phyloP scores from a whole-genome alignment of 2,329 filamentous ascomycete genomes.

The Clonostachys sp. region DNA sequence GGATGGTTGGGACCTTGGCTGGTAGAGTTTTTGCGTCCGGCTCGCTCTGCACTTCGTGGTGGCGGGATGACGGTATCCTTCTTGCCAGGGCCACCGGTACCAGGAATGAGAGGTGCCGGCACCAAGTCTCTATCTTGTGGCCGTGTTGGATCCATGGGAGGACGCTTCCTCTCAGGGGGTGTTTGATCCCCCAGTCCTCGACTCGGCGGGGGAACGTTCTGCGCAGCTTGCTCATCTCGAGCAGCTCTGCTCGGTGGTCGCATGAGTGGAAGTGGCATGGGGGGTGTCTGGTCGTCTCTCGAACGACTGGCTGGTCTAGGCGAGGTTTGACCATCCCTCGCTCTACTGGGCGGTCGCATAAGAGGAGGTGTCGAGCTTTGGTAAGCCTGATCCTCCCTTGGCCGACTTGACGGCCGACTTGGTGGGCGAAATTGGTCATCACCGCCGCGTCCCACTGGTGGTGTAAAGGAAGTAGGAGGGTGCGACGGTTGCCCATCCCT shows the following conservation, averaged over 20 bases:
- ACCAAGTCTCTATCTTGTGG: conserved; percentile 52
- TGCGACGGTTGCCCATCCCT: conserved; percentile 1
- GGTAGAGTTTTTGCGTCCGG: too few species aligned
- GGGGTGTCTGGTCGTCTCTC: conserved; percentile 7
- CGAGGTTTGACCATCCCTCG: neutral
- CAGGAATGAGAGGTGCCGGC: conserved; percentile 46
- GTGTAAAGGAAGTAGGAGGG: too few species aligned
- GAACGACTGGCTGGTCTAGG: neutral
- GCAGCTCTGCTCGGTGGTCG: neutral
- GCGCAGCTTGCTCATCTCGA: neutral
- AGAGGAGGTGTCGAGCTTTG: too few species aligned
- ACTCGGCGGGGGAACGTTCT: neutral
- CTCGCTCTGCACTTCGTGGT: conserved; percentile 45
- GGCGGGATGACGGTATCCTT: conserved; percentile 38
- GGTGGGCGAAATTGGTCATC: neutral
- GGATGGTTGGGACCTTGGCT: too few species aligned
- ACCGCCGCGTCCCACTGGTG: too few species aligned
- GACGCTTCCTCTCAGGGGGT: conserved; percentile 60
- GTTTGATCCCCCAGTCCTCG: conserved; percentile 27
- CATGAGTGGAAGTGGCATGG: conserved; percentile 16
- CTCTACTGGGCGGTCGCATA: too few species aligned
- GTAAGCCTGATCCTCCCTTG: conserved; percentile 1
- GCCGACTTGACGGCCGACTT: neutral
- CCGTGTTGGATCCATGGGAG: conserved; percentile 59
- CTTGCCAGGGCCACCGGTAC: conserved; percentile 36